Conservation (phyloP, 139 green algal species). For the Tetradesmus lagerheimii region DNA sequence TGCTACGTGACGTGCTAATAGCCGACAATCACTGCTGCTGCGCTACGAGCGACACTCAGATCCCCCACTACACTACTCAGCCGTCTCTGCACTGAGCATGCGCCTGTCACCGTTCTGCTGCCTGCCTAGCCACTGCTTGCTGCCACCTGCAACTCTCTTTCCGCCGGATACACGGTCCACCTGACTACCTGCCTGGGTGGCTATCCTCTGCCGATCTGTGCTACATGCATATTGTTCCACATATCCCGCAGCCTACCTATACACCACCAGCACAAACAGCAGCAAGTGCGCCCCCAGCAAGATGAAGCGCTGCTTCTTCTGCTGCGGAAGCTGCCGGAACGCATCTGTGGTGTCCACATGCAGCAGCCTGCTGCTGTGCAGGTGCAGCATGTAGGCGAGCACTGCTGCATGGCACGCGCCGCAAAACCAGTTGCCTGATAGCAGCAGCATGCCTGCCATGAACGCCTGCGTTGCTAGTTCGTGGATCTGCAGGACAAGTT, state of each 20-base stretch:
- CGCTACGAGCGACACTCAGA: no score
- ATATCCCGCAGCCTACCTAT: slow-evolving; percentile 63
- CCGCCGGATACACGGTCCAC: no score
- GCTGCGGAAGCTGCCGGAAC: slow-evolving; percentile 66
- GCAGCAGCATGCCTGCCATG: slow-evolving; percentile 63
- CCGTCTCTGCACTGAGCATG: no score
- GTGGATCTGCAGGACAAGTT: slow-evolving; percentile 55
- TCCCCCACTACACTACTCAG: no score
- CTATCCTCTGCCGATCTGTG: not conserved
- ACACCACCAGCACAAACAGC: slow-evolving; percentile 73
- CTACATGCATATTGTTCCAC: not conserved
- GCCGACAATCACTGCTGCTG: not conserved
- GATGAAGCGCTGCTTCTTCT: slow-evolving; percentile 65
- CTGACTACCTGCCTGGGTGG: not conserved
- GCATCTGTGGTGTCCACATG: slow-evolving; percentile 78
- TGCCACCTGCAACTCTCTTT: no score
- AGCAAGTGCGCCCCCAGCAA: slow-evolving; percentile 71
- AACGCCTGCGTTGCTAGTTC: slow-evolving; percentile 62
- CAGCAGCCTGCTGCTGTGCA: slow-evolving; percentile 44
- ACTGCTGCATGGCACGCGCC: slow-evolving; percentile 52
- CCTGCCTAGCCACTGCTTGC: not conserved
- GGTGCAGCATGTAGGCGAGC: slow-evolving; percentile 60
- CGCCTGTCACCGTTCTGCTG: no score
- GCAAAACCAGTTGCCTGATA: slow-evolving; percentile 72
- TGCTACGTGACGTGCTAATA: not conserved